Conservation (phyloP, 2,329 filamentous ascomycete species). For the Claviceps pazoutovae region DNA sequence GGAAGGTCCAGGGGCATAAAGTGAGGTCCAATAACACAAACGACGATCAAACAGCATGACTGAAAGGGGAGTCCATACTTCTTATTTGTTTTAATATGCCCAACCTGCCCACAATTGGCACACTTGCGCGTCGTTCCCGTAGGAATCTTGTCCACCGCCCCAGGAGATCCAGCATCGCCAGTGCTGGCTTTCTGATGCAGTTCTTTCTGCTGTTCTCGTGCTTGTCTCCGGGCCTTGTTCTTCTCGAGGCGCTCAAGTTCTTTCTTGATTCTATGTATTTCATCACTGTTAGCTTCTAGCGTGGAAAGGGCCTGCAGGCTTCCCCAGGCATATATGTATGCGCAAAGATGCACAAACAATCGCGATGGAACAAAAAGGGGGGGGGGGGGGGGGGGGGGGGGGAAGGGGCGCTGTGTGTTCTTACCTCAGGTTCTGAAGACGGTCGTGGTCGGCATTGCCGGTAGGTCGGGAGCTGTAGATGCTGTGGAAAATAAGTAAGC, state of each 20-base stretch:
- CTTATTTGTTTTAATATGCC: conserved; percentile 98
- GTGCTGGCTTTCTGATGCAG: conserved; percentile 32
- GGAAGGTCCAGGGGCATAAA: conserved; percentile 1
- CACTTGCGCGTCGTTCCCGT: conserved; percentile 77
- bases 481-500: conserved; percentile 30
- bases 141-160: conserved; percentile 35
- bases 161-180: conserved; percentile 37
- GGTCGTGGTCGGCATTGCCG: conserved; percentile 36
- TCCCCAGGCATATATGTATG: no score
- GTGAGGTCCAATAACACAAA: conserved; percentile 5
- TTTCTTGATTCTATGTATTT: conserved; percentile 24
- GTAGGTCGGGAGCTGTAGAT: conserved; percentile 36
- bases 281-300: no score
- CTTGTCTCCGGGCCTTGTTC: conserved; percentile 80
- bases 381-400: no score
- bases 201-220: conserved; percentile 80
- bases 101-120: conserved; percentile 91
- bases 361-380: background rate
- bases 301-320: no score
- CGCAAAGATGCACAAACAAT: no score
- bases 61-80: conserved; percentile 49
- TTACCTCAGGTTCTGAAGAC: conserved; percentile 30
- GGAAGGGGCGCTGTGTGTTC: background rate
- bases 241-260: conserved; percentile 77
- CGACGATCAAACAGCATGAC: conserved; percentile 19